Conservation (phyloP, 139 green algal species). For the Choricystis sp. region DNA sequence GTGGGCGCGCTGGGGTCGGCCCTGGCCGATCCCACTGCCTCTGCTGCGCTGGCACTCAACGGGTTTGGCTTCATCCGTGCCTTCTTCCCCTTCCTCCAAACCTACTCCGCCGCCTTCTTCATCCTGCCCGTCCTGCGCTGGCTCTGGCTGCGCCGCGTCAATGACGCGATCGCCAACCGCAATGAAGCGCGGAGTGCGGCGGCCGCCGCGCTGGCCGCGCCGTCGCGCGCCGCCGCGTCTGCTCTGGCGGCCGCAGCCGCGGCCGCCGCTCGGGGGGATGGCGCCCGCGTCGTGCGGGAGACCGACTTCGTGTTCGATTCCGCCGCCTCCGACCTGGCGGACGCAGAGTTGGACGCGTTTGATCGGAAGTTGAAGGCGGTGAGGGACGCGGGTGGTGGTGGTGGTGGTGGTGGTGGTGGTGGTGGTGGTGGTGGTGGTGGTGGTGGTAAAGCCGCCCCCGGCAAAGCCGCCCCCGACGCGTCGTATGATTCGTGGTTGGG, state of each 20-base stretch:
- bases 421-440: too few species aligned
- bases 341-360: not conserved
- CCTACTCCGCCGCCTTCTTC: conserved; percentile 73
- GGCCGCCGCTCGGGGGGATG: not conserved
- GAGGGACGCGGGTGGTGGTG: not conserved
- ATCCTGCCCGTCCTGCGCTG: conserved; percentile 47
- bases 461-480: too few species aligned
- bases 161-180: conserved; percentile 35
- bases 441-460: too few species aligned
- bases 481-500: too few species aligned
- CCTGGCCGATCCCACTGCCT: conserved; percentile 20
- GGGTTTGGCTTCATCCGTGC: conserved; percentile 14
- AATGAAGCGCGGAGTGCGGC: conserved; percentile 37
- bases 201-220: conserved; percentile 1
- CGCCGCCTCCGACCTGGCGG: conserved; percentile 2
- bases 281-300: conserved; percentile 4
- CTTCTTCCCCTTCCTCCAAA: conserved; percentile 35
- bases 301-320: conserved; percentile 13
- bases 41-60: conserved; percentile 12
- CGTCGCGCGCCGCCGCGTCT: not conserved
- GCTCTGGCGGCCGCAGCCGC: conserved; percentile 9
- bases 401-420: not conserved
- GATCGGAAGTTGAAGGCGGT: not conserved
- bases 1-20: conserved; percentile 38
- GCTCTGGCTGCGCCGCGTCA: conserved; percentile 22